These are phyloP conservation scores for Nicotiana knightiana DNA, from an alignment of 257 asterid genomes.

Conservation along the genomic window DNA sequence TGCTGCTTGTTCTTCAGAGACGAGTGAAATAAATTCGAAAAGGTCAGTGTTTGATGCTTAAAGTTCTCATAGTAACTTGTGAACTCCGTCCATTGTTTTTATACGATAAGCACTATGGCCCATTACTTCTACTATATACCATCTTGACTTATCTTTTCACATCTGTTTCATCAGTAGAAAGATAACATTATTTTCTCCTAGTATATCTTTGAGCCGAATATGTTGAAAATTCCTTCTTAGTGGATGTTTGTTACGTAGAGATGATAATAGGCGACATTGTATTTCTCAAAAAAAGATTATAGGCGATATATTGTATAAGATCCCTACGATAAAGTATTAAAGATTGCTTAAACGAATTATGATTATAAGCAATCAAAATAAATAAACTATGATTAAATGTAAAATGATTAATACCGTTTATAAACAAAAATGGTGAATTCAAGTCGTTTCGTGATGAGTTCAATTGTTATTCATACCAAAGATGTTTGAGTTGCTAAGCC, in stretches of 20 bases:
- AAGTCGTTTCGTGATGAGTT: neutral
- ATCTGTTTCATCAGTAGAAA: too few relatives aligned
- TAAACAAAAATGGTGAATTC: neutral
- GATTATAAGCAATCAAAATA: too few relatives aligned
- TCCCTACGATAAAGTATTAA: too few relatives aligned
- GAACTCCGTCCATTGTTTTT: too few relatives aligned
- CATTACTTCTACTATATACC: too few relatives aligned
- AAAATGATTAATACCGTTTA: neutral
- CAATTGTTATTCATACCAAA: neutral
- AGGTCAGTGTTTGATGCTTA: slow-evolving; percentile 31
- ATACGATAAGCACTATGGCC: too few relatives aligned
- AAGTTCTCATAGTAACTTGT: neutral
- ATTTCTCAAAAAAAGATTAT: too few relatives aligned
- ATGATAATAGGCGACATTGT: too few relatives aligned
- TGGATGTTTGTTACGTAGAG: too few relatives aligned
- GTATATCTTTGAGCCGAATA: neutral
- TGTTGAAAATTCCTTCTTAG: neutral
- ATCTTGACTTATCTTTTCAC: too few relatives aligned
- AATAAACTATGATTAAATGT: neutral
- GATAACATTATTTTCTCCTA: neutral
- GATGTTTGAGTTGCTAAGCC: neutral
- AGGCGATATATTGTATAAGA: too few relatives aligned
- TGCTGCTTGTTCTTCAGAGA: slow-evolving; percentile 47
- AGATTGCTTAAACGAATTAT: neutral
- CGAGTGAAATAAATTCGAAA: slow-evolving; percentile 26